These are phyloP conservation scores for Cyclotella distinguenda DNA, from an alignment of 108 stramenopile genomes.

Conservation along the genomic window DNA sequence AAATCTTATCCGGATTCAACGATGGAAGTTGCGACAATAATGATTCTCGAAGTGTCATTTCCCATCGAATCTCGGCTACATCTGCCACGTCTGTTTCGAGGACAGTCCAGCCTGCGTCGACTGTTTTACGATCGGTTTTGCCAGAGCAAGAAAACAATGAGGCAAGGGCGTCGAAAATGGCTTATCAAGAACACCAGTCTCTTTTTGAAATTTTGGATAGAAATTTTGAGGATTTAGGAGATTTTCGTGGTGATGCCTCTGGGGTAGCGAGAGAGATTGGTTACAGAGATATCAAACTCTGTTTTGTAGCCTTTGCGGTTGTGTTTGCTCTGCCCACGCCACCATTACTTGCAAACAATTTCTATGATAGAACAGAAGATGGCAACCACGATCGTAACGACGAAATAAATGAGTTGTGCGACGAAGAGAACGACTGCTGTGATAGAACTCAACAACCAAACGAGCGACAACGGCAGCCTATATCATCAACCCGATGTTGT, in stretches of 20 bases:
- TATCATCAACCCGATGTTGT: neutral
- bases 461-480: neutral
- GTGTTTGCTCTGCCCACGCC: conserved; percentile 35
- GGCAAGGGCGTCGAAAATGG: neutral
- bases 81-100: neutral
- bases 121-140: conserved; percentile 15
- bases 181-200: conserved; percentile 33
- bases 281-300: conserved; percentile 47
- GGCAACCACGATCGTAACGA: neutral
- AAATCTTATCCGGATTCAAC: conserved; percentile 38
- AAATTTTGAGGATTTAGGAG: conserved; percentile 46
- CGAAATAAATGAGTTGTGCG: conserved; percentile 7
- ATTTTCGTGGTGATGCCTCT: conserved; percentile 10
- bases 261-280: conserved; percentile 11
- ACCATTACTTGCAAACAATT: conserved; percentile 9
- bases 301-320: conserved; percentile 52
- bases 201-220: conserved; percentile 53
- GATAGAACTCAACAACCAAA: neutral
- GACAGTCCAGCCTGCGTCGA: conserved; percentile 13
- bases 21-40: conserved; percentile 11
- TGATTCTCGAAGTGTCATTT: conserved; percentile 18
- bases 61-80: conserved; percentile 22
- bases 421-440: neutral
- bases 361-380: neutral
- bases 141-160: neutral